phyloP scores from a whole-genome alignment of 805 yeast species.

The Barnettozyma sp. region DNA sequence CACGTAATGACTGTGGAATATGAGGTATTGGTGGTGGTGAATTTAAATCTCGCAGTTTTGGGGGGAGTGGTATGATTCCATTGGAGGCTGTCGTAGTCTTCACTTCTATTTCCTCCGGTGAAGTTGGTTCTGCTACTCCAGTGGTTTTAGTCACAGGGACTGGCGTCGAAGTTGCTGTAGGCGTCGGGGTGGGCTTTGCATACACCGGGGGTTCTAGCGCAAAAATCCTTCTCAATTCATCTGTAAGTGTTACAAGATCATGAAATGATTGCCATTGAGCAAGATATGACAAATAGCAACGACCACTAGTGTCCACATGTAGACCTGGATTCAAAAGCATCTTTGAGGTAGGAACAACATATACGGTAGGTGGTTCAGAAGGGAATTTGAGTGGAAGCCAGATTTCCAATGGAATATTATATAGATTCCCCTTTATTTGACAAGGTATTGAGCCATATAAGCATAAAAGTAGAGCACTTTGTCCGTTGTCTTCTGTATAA shows the following conservation, averaged over 20 bases:
- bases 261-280: constrained; percentile 49
- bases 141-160: constrained; percentile 22
- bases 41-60: constrained; percentile 16
- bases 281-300: constrained; percentile 60
- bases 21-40: constrained; percentile 34
- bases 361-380: constrained; percentile 55
- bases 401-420: constrained; percentile 53
- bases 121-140: too few species aligned
- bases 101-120: too few species aligned
- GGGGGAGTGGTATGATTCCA: too few species aligned
- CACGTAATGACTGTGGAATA: constrained; percentile 29
- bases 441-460: constrained; percentile 51
- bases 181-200: constrained; percentile 23
- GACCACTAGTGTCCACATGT: constrained; percentile 64
- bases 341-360: constrained; percentile 46
- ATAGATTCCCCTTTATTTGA: constrained; percentile 22
- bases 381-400: constrained; percentile 82
- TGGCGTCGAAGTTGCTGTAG: constrained; percentile 6
- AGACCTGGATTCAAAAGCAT: constrained; percentile 51
- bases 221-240: constrained; percentile 31
- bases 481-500: constrained; percentile 51
- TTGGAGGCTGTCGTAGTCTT: too few species aligned
- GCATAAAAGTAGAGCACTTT: constrained; percentile 51
- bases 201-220: constrained; percentile 40
- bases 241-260: constrained; percentile 22